Conservation (phyloP, 306 rosid genomes). For the Astragalus membranaceus region DNA sequence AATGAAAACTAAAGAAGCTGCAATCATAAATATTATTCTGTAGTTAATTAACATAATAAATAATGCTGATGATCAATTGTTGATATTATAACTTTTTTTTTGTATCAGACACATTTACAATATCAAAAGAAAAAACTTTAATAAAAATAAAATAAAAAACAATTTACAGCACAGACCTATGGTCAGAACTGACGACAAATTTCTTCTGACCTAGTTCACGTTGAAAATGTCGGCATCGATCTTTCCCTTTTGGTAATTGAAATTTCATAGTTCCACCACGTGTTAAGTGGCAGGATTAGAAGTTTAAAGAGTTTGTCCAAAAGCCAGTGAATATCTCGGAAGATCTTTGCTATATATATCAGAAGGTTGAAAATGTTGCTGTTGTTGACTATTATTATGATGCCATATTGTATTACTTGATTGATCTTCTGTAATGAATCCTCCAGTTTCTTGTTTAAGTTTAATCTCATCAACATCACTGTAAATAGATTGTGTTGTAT, state of each 20-base stretch:
- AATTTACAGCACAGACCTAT: slow-evolving; percentile 53
- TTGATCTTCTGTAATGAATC: slow-evolving; percentile 28
- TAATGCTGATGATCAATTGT: slow-evolving; percentile 7
- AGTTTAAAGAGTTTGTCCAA: slow-evolving; percentile 68
- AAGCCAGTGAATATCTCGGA: slow-evolving; percentile 72
- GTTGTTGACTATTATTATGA: not conserved
- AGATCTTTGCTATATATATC: slow-evolving; percentile 65
- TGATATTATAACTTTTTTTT: not conserved
- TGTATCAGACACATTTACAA: slow-evolving; percentile 56
- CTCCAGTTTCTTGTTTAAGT: slow-evolving; percentile 52
- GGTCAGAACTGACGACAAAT: slow-evolving; percentile 34
- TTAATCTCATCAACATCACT: slow-evolving; percentile 36
- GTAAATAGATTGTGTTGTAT: slow-evolving; percentile 25
- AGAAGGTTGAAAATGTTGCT: slow-evolving; percentile 29
- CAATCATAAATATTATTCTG: slow-evolving; percentile 30
- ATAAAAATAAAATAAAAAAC: not conserved
- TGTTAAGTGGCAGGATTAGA: not conserved
- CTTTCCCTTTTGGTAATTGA: not conserved
- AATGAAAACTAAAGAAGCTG: not conserved
- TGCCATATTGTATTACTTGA: slow-evolving; percentile 24
- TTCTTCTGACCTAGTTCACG: slow-evolving; percentile 38
- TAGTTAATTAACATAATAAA: slow-evolving; percentile 15
- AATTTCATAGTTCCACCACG: not conserved
- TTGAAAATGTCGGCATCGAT: slow-evolving; percentile 30
- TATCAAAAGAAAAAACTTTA: not conserved